Percentiles rank a stretch among this genome's conserved stretches.
Evolutionary conservation across 192 early-diverging fungal genomes (phyloP).

Genomic region (Piromyces sp.): DNA sequence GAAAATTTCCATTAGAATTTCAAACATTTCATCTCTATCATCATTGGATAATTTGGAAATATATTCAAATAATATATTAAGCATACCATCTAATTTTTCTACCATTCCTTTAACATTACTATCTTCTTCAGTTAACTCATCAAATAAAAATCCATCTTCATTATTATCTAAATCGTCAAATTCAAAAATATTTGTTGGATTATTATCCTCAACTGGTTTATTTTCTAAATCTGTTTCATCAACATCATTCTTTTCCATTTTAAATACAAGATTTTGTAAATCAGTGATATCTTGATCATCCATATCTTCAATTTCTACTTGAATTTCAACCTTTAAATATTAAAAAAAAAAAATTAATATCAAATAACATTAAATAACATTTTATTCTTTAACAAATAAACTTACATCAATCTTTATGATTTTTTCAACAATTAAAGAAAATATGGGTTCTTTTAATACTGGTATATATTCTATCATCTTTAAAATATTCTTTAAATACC

Average conservation of each 20-base stretch:
- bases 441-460: constrained; percentile 45
- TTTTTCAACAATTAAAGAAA: constrained; percentile 61
- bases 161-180: constrained; percentile 29
- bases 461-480: constrained; percentile 59
- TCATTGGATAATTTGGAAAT: constrained; percentile 14
- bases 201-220: neutral
- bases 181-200: constrained; percentile 14
- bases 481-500: constrained; percentile 60
- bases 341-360: neutral
- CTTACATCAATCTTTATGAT: constrained; percentile 77
- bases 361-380: too few species aligned
- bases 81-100: constrained; percentile 55
- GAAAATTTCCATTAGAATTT: constrained; percentile 58
- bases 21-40: constrained; percentile 33
- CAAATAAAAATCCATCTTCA: constrained; percentile 1
- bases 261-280: constrained; percentile 11
- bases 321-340: constrained; percentile 56
- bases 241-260: constrained; percentile 14
- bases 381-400: too few species aligned
- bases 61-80: constrained; percentile 46
- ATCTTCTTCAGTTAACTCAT: neutral
- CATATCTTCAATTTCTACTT: constrained; percentile 72
- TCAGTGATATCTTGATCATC: constrained; percentile 33
- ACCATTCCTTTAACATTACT: constrained; percentile 33
- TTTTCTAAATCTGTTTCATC: constrained; percentile 12